A percentile compares a stretch with the other conserved stretches of the same genome.
These are phyloP conservation scores for Paramecium octaurelia DNA, from an alignment of 73 alveolate species.

Conservation along the genomic window DNA sequence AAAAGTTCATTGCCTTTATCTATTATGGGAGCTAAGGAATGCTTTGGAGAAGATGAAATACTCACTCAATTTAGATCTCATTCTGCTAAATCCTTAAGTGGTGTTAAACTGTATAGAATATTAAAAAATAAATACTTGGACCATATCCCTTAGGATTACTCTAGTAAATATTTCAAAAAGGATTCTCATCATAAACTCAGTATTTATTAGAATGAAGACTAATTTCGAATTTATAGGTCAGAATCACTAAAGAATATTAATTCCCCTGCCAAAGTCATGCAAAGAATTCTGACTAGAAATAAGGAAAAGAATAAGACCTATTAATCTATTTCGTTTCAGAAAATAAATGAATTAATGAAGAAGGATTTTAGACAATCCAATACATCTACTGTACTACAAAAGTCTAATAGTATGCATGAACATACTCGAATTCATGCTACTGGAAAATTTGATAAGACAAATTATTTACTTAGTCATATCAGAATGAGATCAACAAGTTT, in stretches of 20 bases:
- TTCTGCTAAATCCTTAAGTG: background rate
- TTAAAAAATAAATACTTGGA: background rate
- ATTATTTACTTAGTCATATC: background rate
- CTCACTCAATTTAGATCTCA: background rate
- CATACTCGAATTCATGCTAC: slow-evolving; percentile 5
- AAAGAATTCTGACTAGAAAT: background rate
- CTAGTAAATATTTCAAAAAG: background rate
- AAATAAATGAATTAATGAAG: background rate
- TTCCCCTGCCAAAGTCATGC: background rate
- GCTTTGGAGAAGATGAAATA: slow-evolving; percentile 41
- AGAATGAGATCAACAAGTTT: background rate
- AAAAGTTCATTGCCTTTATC: background rate
- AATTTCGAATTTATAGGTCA: background rate
- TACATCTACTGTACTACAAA: background rate
- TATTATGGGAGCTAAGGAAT: background rate
- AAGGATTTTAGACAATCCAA: background rate
- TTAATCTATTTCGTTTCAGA: background rate
- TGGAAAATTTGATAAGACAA: slow-evolving; percentile 3
- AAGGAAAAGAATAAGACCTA: background rate
- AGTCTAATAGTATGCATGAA: background rate
- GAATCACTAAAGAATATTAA: background rate
- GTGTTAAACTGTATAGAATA: background rate
- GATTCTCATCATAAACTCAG: background rate
- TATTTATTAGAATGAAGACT: background rate
- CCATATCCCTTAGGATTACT: background rate